These are phyloP conservation scores for Ammopiptanthus mongolicus DNA, from an alignment of 306 rosid species.

Conservation along the genomic window DNA sequence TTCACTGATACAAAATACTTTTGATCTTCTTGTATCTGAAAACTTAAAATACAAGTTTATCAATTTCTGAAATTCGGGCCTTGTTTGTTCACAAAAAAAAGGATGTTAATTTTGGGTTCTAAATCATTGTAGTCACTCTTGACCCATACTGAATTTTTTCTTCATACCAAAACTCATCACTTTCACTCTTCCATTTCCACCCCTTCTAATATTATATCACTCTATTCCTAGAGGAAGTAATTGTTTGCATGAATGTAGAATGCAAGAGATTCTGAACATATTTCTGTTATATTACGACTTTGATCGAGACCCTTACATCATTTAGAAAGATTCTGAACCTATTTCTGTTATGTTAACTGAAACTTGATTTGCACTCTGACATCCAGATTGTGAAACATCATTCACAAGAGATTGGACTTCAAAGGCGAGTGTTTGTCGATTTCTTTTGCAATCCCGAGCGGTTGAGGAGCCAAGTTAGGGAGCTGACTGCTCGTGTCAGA, in stretches of 20 bases:
- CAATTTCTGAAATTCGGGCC: neutral
- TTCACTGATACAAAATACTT: neutral
- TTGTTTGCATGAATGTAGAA: neutral
- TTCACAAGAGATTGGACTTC: constrained; percentile 79
- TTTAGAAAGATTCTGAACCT: constrained; percentile 3
- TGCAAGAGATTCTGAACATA: neutral
- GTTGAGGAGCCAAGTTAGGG: constrained; percentile 77
- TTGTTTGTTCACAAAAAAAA: neutral
- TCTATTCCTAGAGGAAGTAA: neutral
- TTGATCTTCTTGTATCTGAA: neutral
- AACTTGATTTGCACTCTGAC: neutral
- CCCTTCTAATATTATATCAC: neutral
- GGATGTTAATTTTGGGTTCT: neutral
- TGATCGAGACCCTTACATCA: neutral
- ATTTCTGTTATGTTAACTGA: neutral
- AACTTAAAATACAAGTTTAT: neutral
- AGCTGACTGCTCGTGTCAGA: constrained; percentile 76
- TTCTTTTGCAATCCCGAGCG: constrained; percentile 96
- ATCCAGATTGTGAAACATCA: constrained; percentile 92
- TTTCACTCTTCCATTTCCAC: neutral
- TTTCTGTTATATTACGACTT: neutral
- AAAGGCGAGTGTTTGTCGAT: constrained; percentile 83
- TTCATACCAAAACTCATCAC: neutral
- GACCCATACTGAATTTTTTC: too few species aligned
- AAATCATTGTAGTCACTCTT: neutral